Evolutionary conservation across 1,284 basidiomycete genomes (phyloP).

Genomic region (Xerocomus amazonicus): DNA sequence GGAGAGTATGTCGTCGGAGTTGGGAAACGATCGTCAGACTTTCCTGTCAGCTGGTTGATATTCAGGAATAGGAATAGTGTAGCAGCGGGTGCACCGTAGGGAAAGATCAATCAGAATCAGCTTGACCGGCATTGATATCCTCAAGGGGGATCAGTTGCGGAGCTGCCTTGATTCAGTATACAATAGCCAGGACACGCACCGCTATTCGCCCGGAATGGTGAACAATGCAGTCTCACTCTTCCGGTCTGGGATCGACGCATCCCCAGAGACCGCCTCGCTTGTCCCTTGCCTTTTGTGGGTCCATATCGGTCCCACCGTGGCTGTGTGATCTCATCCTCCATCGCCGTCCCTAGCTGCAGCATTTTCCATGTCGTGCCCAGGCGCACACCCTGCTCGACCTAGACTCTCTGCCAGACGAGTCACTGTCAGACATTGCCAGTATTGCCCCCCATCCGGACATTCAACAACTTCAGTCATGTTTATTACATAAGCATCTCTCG

Average conservation of each 20-base stretch:
- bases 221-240: constrained; percentile 24
- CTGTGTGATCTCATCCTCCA: constrained; percentile 20
- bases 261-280: background rate
- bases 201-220: constrained; percentile 25
- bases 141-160: constrained; percentile 2
- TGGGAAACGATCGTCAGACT: constrained; percentile 27
- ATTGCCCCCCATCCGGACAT: too few relatives aligned
- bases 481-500: constrained; percentile 32
- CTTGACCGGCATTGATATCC: too few relatives aligned
- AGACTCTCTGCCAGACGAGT: too few relatives aligned
- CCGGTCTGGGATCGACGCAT: constrained; percentile 24
- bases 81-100: background rate
- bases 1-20: constrained; percentile 35
- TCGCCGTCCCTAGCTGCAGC: background rate
- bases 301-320: constrained; percentile 37
- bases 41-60: constrained; percentile 16
- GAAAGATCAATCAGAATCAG: too few relatives aligned
- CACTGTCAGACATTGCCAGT: too few relatives aligned
- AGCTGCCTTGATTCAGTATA: constrained; percentile 24
- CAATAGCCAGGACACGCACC: constrained; percentile 30
- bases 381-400: too few relatives aligned
- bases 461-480: too few relatives aligned
- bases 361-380: background rate
- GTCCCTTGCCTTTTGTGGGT: constrained; percentile 34
- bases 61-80: background rate